Base-by-base conservation (phyloP, 2,329 filamentous ascomycete genomes). In the Cladorrhinum sp. region DNA sequence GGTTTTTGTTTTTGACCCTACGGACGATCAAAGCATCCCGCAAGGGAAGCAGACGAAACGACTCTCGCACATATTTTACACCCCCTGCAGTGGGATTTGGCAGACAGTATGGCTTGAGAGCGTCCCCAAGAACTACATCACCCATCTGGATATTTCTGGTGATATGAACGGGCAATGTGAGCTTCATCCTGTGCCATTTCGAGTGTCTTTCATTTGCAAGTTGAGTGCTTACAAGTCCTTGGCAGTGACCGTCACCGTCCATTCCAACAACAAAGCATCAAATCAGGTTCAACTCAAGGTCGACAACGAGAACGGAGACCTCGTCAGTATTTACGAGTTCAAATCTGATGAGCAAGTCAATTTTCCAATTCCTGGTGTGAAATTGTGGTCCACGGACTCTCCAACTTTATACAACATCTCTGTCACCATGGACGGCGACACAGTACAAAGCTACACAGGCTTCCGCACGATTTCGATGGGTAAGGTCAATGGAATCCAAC, bases 61-160 rank as follows among this genome's bases (percentile, higher is more conserved):
- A 0, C 84, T 82, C 0, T 80, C 77, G 10, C 83, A 86, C 66
- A 91, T 91, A 62, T 91, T 88, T 71, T 91, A 91, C 70, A 85
- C 85, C 0, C 85, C 88, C 0, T 91, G 87, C 69, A 87, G 85
- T 32, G 88, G 88, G 4, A 90, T 91, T 64, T 91, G 88, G 88
- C 88, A 90, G 69, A 81, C 80, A 18, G 88, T 91, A 0, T 91
- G 88, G 88, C 74, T 91, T 1, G 85, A 89, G 69, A 78, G 82
- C n/a, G 85, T 81, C 0, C 84, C 87, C 0, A 63, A 73, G 0
- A 79, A 82, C 54, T 76, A 86, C 65, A 81, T 90, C 58, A 81
- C 80, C 0, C 77, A 81, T 45, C 73, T 90, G 1, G 83, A 89
- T 63, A 68, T 90, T 16, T 72, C 78, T 24, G 87, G 85, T 0